phyloP scores from a whole-genome alignment of 2,329 filamentous ascomycete species.

The Triangularia setosa region DNA sequence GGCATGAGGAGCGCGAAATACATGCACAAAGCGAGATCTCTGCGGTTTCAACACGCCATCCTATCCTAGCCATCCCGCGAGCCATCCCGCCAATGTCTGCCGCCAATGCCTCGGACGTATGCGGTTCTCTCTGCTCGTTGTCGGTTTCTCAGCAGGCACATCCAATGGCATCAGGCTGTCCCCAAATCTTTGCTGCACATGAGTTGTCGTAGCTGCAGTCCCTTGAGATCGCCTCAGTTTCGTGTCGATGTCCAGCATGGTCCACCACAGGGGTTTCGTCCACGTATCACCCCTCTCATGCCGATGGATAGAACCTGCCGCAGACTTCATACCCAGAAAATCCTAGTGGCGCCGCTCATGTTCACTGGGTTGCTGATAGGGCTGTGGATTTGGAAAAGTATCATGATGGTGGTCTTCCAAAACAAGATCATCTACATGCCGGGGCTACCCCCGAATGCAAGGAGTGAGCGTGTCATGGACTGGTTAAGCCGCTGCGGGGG shows the following conservation, averaged over 20 bases:
- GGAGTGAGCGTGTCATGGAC: conserved; percentile 62
- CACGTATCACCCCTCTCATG: background rate
- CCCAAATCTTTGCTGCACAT: conserved; percentile 9
- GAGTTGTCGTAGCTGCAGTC: conserved; percentile 4
- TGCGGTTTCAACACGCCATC: conserved; percentile 12
- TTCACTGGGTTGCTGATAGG: conserved; percentile 63
- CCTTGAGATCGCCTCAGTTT: conserved; percentile 6
- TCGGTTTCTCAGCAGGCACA: background rate
- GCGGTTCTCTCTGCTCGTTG: conserved; percentile 11
- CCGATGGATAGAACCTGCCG: background rate
- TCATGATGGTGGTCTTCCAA: conserved; percentile 73
- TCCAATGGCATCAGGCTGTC: conserved; percentile 7
- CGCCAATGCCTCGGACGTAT: conserved; percentile 7
- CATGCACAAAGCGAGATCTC: conserved; percentile 15
- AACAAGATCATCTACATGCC: conserved; percentile 82
- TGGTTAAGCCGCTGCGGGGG: conserved; percentile 58
- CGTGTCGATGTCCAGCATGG: conserved; percentile 6
- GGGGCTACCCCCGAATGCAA: conserved; percentile 66
- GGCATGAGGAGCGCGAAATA: conserved; percentile 20
- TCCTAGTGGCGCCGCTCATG: conserved; percentile 61
- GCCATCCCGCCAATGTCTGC: conserved; percentile 10
- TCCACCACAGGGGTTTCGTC: background rate
- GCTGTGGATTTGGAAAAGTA: conserved; percentile 64
- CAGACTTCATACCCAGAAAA: conserved; percentile 35
- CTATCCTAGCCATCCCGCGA: conserved; percentile 9